Evolutionary conservation across 495 filamentous ascomycete species (phyloP).

Genomic region (Physcia stellaris): DNA sequence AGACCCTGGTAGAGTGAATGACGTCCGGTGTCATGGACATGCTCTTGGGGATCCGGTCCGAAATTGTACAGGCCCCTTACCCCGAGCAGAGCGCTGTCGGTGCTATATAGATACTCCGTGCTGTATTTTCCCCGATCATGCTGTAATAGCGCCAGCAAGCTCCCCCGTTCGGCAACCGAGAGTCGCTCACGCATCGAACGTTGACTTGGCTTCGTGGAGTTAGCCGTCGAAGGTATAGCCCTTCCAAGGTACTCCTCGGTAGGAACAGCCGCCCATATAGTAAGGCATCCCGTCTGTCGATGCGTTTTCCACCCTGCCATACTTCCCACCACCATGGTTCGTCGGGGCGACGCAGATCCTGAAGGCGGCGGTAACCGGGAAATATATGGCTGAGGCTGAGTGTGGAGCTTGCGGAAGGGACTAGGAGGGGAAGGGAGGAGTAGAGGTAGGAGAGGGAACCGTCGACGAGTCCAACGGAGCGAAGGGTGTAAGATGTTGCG

Average conservation of each 20-base stretch:
- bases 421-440: conserved; percentile 57
- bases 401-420: conserved; percentile 40
- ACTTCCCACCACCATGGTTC: conserved; percentile 34
- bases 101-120: conserved; percentile 81
- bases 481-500: conserved; percentile 78
- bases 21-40: too few relatives aligned
- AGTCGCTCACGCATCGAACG: conserved; percentile 69
- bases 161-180: conserved; percentile 57
- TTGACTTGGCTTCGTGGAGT: conserved; percentile 67
- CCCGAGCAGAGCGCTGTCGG: conserved; percentile 80
- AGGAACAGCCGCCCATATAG: conserved; percentile 77
- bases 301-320: conserved; percentile 32
- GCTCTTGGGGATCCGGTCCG: conserved; percentile 54
- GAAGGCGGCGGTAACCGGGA: conserved; percentile 53
- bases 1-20: too few relatives aligned
- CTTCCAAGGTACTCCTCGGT: conserved; percentile 54
- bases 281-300: conserved; percentile 43
- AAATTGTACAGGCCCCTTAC: conserved; percentile 89
- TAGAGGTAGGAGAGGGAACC: conserved; percentile 87
- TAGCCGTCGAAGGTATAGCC: conserved; percentile 69
- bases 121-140: conserved; percentile 82
- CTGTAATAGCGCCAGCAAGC: conserved; percentile 68
- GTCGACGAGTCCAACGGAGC: conserved; percentile 73
- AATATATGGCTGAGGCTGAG: conserved; percentile 53
- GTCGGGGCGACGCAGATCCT: conserved; percentile 35